Percentiles rank a stretch among this genome's conserved stretches.
phyloP scores from a whole-genome alignment of 805 yeast genomes.

The Maudiozyma serrabonitensis region DNA sequence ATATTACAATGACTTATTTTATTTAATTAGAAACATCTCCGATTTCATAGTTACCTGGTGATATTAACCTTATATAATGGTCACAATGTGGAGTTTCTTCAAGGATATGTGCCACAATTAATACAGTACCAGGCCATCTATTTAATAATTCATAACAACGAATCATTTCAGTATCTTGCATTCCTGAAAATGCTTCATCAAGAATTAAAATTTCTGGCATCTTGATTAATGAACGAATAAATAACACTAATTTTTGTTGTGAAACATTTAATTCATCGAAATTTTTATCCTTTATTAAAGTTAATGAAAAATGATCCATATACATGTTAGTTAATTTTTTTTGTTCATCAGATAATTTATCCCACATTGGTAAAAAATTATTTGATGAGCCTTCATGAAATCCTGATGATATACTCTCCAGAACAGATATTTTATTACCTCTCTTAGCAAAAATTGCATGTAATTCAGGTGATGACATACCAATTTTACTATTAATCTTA shows the following conservation, averaged over 20 bases:
- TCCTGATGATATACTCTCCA: constrained; percentile 62
- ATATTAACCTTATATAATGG: constrained; percentile 28
- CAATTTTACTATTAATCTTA: constrained; percentile 68
- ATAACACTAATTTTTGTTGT: constrained; percentile 68
- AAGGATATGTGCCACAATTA: constrained; percentile 70
- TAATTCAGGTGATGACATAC: constrained; percentile 84
- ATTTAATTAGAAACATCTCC: constrained; percentile 5
- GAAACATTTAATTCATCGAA: constrained; percentile 55
- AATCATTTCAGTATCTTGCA: constrained; percentile 56
- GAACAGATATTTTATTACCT: constrained; percentile 36
- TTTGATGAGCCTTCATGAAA: constrained; percentile 46
- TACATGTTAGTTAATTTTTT: constrained; percentile 35
- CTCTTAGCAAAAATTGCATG: constrained; percentile 71
- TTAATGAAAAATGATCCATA: constrained; percentile 38
- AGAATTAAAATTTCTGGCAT: constrained; percentile 69
- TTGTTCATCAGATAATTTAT: constrained; percentile 25
- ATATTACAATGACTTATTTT: too few species aligned
- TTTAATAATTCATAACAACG: constrained; percentile 44
- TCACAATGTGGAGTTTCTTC: constrained; percentile 74
- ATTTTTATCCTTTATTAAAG: constrained; percentile 26
- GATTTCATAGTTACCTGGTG: constrained; percentile 31
- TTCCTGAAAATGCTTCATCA: constrained; percentile 90
- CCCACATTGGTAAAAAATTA: constrained; percentile 42
- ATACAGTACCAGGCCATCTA: constrained; percentile 57
- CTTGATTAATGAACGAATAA: constrained; percentile 69